Base-by-base conservation (phyloP, 345 rosid species). In the Arabidopsis suecica region DNA sequence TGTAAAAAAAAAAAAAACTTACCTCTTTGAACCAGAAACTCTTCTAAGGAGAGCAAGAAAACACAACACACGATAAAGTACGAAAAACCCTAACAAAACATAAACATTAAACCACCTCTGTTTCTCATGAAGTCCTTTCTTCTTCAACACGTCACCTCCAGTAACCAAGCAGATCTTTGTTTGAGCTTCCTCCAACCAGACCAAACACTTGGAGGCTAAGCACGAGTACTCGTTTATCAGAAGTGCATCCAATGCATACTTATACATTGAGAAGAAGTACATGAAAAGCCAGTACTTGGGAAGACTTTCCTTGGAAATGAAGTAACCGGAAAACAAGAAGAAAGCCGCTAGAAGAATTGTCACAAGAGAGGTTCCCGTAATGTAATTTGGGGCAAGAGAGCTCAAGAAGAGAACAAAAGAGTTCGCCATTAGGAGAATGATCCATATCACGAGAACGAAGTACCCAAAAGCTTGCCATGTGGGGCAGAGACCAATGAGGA, bases 211-310 rank as follows among this genome's bases (percentile, higher is more conserved):
- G 1, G 84, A 73, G 82, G 67, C 84, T 18, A 87, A 90, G 78
- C 98, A 93, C 10, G 95, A 86, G 79, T 93, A 91, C 87, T 93
- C 98, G 48, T 93, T 93, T 77, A 91, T 84, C 25, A 91, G 88
- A 4, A 93, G 83, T 0, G 95, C 95, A 11, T 93, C 98, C 8
- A 93, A 89, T 1, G 94, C 96, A 55, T 93, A 93, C 64, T 88
- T 93, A 74, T 93, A 93, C 98, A 93, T 91, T 5, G 98, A 93
- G 59, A 93, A 68, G 79, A 87, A 91, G 72, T 93, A 88, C 98
- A 93, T 93, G 83, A 91, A 89, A 2, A 89, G 86, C 97, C 98
- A 93, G 57, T 88, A 93, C 82, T 86, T 88, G 6, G 98, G 98
- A 57, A 93, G 61, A 58, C 95, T 86, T 3, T 87, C 89, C 63